Evolutionary conservation across 202 grass and related monocot species (phyloP).

Genomic region (Panicum virgatum): DNA sequence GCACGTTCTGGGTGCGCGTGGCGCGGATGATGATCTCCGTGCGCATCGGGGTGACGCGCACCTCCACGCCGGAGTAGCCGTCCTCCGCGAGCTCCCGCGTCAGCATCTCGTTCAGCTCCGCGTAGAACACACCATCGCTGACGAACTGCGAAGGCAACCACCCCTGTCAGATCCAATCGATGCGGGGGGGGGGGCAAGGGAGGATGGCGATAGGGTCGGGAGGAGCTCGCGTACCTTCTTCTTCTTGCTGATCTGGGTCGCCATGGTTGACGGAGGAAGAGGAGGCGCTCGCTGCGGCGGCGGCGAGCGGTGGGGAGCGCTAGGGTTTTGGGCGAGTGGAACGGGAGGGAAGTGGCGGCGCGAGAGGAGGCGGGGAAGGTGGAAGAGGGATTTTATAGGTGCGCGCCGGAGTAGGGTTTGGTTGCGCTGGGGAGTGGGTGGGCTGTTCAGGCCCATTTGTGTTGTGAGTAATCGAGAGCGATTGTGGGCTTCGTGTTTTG

Average conservation of each 20-base stretch:
- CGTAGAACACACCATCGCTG: conserved; percentile 84
- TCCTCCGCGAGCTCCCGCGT: conserved; percentile 82
- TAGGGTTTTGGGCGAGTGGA: conserved; percentile 37
- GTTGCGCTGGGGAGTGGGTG: not conserved
- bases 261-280: conserved; percentile 54
- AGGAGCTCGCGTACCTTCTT: conserved; percentile 58
- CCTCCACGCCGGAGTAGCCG: conserved; percentile 79
- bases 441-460: not conserved
- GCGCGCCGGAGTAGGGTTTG: conserved; percentile 35
- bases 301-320: conserved; percentile 8
- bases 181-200: too few relatives aligned
- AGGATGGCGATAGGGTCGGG: not conserved
- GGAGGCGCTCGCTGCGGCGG: conserved; percentile 29
- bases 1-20: conserved; percentile 87
- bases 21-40: conserved; percentile 90
- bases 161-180: conserved; percentile 21
- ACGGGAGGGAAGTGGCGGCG: conserved; percentile 36
- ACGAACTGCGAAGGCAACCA: conserved; percentile 53
- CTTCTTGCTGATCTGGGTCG: conserved; percentile 99
- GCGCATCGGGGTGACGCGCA: conserved; percentile 77
- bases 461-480: not conserved
- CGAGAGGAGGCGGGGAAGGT: not conserved
- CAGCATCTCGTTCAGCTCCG: conserved; percentile 83
- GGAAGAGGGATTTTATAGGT: not conserved
- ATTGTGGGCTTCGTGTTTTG: not conserved